Evolutionary conservation across 495 filamentous ascomycete genomes (phyloP), one percentile per base, ranked within the genome.

Genomic region (Annulohypoxylon stygium): DNA sequence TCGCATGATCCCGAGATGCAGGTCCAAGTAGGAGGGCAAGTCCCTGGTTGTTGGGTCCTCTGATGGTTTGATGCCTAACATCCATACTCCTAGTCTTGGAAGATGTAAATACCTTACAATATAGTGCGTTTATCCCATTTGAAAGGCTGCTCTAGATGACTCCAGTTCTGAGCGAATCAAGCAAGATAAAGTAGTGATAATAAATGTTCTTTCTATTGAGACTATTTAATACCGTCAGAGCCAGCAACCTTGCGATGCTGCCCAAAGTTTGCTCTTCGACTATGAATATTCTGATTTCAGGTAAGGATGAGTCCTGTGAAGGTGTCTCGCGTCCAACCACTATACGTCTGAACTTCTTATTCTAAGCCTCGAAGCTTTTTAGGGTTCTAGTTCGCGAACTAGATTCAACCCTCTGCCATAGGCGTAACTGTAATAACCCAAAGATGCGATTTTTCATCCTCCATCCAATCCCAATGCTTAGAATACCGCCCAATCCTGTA

Each of bases 341-440:
- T 59, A 18, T 64, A 25, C 30, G 20, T 25, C 14, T 7, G 41
- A 59, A 30, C 30, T 23, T 57, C 58, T 33, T 11, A 14, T 18
- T 30, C 51, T 41, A 64, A 55, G 41, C 34, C 53, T 33, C 23
- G 26, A 36, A 59, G 59, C 39, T 57, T 60, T 51, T 34, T 26
- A 50, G 48, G 34, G 43, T 43, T 48, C 60, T 26, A 73, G 54
- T 61, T 61, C 12, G 16, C 2, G 45, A 20, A 47, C 34, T 58
- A 73, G 64, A 68, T 63, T 47, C 64, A 37, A 57, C 18, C 34
- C n/a, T 61, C 55, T 65, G 53, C 18, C 5, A 53, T 26, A 69
- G 51, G 51, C 39, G 3, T 12, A 20, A 20, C 4, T 47, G 43
- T 33, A 51, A 34, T 53, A 63, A 47, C 66, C 62, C 62, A 67